A percentile compares a stretch with the other conserved stretches of the same genome.
Conservation (phyloP, 2,329 filamentous ascomycete genomes). For the Davidsoniella virescens region DNA sequence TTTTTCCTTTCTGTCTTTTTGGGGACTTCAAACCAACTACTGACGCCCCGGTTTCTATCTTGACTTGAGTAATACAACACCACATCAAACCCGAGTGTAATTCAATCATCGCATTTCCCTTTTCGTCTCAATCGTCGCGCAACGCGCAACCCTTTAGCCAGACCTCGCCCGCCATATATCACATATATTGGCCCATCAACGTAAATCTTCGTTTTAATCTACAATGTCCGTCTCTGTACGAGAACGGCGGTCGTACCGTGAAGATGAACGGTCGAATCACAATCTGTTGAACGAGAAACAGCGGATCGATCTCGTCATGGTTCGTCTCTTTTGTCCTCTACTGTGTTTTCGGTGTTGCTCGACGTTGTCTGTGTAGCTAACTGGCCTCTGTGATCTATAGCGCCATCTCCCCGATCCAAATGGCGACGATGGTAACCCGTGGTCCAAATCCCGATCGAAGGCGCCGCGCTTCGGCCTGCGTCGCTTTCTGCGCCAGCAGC, state of each 20-base stretch:
- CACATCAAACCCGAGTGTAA: not conserved
- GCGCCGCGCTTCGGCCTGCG: constrained; percentile 37
- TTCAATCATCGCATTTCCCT: not conserved
- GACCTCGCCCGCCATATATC: not conserved
- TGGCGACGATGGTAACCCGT: constrained; percentile 21
- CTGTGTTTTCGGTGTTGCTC: not conserved
- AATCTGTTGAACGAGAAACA: constrained; percentile 22
- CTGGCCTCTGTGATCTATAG: not conserved
- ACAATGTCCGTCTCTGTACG: constrained; percentile 19
- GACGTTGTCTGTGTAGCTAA: constrained; percentile 6
- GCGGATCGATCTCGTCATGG: constrained; percentile 14
- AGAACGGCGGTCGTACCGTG: constrained; percentile 25
- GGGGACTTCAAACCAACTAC: too few relatives aligned
- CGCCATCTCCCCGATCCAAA: constrained; percentile 16
- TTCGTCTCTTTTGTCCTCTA: not conserved
- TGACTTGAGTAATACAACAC: too few relatives aligned
- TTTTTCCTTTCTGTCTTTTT: not conserved
- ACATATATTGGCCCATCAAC: not conserved
- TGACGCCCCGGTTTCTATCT: too few relatives aligned
- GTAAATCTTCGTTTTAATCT: not conserved
- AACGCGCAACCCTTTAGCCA: not conserved
- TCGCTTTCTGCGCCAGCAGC: constrained; percentile 42
- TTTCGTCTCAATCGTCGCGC: constrained; percentile 1
- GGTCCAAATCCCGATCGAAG: constrained; percentile 18
- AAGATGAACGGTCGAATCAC: constrained; percentile 23